Conservation (phyloP, 1,284 basidiomycete genomes). For the Sanguinoderma infundibulare region DNA sequence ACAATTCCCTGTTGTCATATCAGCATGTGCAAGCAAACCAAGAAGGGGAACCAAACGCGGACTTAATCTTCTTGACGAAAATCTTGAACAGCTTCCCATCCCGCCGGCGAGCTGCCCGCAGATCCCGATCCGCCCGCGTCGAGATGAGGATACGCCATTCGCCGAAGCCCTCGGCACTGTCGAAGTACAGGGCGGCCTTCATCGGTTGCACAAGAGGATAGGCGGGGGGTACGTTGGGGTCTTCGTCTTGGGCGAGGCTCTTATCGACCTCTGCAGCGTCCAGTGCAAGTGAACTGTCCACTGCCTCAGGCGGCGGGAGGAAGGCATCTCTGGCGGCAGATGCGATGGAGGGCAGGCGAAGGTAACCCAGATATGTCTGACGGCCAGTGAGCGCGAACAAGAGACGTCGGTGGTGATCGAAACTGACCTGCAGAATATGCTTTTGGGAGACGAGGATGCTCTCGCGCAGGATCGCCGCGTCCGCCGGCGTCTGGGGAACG, state of each 20-base stretch:
- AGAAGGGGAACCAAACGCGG: conserved; percentile 1
- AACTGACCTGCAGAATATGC: conserved; percentile 35
- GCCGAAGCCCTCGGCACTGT: conserved; percentile 55
- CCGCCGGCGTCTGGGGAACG: conserved; percentile 32
- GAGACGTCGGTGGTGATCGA: too few relatives aligned
- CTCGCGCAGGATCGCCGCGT: conserved; percentile 26
- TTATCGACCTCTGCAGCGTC: background rate
- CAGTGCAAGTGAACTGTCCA: background rate
- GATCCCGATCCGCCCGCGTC: conserved; percentile 45
- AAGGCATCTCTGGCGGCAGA: background rate
- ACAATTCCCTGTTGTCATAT: conserved; percentile 53
- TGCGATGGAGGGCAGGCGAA: conserved; percentile 17
- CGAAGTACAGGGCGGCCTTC: conserved; percentile 53
- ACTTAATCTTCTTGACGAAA: conserved; percentile 66
- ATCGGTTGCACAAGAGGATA: conserved; percentile 53
- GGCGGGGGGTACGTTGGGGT: conserved; percentile 26
- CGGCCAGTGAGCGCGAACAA: background rate
- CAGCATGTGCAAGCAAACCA: conserved; percentile 1
- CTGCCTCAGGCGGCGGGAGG: background rate
- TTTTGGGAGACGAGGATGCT: conserved; percentile 32
- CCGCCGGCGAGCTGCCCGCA: conserved; percentile 45
- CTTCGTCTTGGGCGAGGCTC: background rate
- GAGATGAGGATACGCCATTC: conserved; percentile 57
- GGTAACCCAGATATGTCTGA: conserved; percentile 29
- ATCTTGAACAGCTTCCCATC: conserved; percentile 50